Conservation (phyloP, 2,329 filamentous ascomycete species). For the Microdochium paspali region DNA sequence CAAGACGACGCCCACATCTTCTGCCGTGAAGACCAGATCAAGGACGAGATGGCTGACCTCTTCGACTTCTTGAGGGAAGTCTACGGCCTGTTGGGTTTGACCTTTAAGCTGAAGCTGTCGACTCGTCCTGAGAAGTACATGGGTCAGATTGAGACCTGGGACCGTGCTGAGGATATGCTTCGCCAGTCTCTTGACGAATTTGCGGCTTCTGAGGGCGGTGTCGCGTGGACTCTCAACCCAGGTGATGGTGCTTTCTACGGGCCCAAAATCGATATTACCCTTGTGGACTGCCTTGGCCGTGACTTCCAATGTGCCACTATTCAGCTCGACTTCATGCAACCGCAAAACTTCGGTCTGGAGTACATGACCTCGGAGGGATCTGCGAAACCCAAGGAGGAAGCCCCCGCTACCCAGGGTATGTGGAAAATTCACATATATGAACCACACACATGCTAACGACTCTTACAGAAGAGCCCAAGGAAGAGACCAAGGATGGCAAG, state of each 20-base stretch:
- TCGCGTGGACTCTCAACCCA: slow-evolving; percentile 81
- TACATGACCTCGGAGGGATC: slow-evolving; percentile 67
- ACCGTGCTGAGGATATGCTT: slow-evolving; percentile 76
- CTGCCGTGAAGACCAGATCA: slow-evolving; percentile 54
- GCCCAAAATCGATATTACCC: slow-evolving; percentile 96
- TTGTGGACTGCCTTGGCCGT: slow-evolving; percentile 76
- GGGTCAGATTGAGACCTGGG: slow-evolving; percentile 79
- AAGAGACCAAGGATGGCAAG: slow-evolving; percentile 35
- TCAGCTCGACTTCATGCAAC: slow-evolving; percentile 84
- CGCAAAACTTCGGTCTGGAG: slow-evolving; percentile 77
- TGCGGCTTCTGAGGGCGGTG: slow-evolving; percentile 40
- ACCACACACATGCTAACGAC: neutral
- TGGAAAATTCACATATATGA: neutral
- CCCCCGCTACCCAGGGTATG: slow-evolving; percentile 9
- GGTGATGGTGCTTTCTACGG: slow-evolving; percentile 98
- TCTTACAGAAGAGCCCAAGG: slow-evolving; percentile 12
- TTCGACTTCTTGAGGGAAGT: slow-evolving; percentile 62
- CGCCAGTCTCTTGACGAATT: slow-evolving; percentile 74
- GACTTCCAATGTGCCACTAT: slow-evolving; percentile 90
- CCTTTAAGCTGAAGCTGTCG: slow-evolving; percentile 90
- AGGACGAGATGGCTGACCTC: slow-evolving; percentile 53
- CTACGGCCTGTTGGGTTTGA: slow-evolving; percentile 76
- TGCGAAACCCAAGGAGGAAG: slow-evolving; percentile 25
- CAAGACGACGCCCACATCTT: slow-evolving; percentile 92
- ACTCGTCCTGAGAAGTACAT: slow-evolving; percentile 84